Evolutionary conservation across 2,329 filamentous ascomycete genomes (phyloP).

Genomic region (Aureobasidium musti): DNA sequence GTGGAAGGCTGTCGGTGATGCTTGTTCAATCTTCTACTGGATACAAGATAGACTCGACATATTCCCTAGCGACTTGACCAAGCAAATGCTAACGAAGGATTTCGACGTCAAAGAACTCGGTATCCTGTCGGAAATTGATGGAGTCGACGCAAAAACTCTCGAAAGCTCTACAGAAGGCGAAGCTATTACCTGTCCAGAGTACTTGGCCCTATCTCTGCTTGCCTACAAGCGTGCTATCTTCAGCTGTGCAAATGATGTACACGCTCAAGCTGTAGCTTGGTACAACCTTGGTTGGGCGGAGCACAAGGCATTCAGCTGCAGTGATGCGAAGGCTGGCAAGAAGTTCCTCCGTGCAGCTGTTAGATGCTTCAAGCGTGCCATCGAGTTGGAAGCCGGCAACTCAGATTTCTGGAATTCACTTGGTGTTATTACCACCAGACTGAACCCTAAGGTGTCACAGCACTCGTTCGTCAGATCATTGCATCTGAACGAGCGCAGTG

Average conservation of each 20-base stretch:
- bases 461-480: conserved; percentile 90
- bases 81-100: conserved; percentile 59
- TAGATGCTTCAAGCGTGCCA: conserved; percentile 89
- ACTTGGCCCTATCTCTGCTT: conserved; percentile 53
- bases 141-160: conserved; percentile 46
- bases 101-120: conserved; percentile 60
- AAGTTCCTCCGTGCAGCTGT: conserved; percentile 79
- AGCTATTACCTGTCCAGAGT: not conserved
- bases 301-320: conserved; percentile 70
- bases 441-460: conserved; percentile 86
- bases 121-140: conserved; percentile 69
- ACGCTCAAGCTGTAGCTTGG: conserved; percentile 93
- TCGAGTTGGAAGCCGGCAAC: conserved; percentile 92
- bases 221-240: conserved; percentile 85
- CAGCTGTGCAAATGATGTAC: conserved; percentile 69
- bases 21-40: conserved; percentile 79
- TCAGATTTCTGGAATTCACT: conserved; percentile 97
- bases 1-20: conserved; percentile 91
- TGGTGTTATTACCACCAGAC: conserved; percentile 81
- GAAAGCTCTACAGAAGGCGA: conserved; percentile 3
- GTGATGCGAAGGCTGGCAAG: conserved; percentile 58
- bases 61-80: conserved; percentile 63
- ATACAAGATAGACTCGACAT: conserved; percentile 67
- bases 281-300: conserved; percentile 98
- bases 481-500: conserved; percentile 85